Evolutionary conservation across 2,329 filamentous ascomycete species (phyloP), one percentile per base, ranked within the genome.

Genomic region (Tolypocladium tropicale): DNA sequence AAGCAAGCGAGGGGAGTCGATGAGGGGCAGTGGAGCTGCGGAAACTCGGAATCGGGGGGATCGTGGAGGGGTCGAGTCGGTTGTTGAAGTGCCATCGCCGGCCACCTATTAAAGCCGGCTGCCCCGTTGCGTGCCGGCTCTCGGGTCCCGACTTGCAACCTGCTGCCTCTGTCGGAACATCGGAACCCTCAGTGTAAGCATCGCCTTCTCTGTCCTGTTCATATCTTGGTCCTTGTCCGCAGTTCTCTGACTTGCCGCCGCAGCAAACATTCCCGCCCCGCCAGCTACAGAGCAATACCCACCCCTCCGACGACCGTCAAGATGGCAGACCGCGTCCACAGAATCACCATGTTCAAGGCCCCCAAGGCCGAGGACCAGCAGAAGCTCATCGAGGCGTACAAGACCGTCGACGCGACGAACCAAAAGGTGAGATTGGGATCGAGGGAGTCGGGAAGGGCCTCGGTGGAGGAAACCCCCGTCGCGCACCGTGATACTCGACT

Each of bases 261-360:
- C 41, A 25, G 21, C 37, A 23, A 28, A n/a, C 30, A 23, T 43
- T 23, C 21, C 39, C 39, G 23, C n/a, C n/a, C n/a, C n/a, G 39
- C 39, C 39, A 4, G 21, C 41, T 25, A 5, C 21, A 46, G 23
- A 6, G 16, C 16, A 37, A 7, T 2, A n/a, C n/a, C n/a, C n/a
- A n/a, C n/a, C n/a, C n/a, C n/a, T n/a, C n/a, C 16, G 16, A 49
- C 1, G 3, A 32, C 46, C 46, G 46, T n/a, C 46, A 46, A 21
- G 6, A 65, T 79, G 75, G 67, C 72, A 21, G 66, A 67, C 60
- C 72, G 70, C 52, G 68, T 80, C 57, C 72, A 77, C 64, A 72
- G 78, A 54, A 65, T 78, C 37, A 81, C 78, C 60, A 73, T 81
- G 72, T 81, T 81, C 74, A 81, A 80, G 70, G 62, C 79, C 39